Percentiles rank a stretch among this genome's conserved stretches.
Conservation (phyloP, 768 basidiomycete species). For the Amanita fuliginea region DNA sequence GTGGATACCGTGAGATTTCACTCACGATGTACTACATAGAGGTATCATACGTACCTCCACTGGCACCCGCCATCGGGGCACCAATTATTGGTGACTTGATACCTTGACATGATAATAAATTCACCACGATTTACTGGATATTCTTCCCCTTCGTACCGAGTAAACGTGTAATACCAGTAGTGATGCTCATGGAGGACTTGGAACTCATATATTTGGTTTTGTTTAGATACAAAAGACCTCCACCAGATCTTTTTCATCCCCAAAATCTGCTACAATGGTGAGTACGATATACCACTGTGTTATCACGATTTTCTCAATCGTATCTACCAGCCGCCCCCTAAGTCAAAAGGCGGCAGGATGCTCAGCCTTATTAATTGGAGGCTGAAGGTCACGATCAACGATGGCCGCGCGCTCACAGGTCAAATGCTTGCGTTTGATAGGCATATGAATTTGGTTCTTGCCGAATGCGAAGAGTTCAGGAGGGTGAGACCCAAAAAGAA, state of each 20-base stretch:
- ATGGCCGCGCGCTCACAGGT: constrained; percentile 89
- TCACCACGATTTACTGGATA: not conserved
- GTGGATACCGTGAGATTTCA: not conserved
- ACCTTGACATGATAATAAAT: constrained; percentile 21
- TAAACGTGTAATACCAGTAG: constrained; percentile 16
- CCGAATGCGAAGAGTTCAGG: constrained; percentile 97
- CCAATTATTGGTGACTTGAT: constrained; percentile 48
- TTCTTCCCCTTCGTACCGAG: constrained; percentile 27
- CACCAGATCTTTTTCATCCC: not conserved
- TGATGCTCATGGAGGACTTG: not conserved
- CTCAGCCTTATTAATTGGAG: constrained; percentile 95
- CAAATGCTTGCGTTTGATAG: constrained; percentile 99
- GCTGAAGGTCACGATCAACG: constrained; percentile 94
- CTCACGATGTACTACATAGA: too few relatives aligned
- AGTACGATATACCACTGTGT: constrained; percentile 8
- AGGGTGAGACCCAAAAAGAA: constrained; percentile 90
- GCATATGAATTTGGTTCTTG: constrained; percentile 98
- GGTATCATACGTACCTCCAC: constrained; percentile 41
- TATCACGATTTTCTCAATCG: not conserved
- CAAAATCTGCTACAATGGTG: constrained; percentile 44
- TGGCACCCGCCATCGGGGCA: constrained; percentile 64
- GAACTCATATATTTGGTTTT: not conserved
- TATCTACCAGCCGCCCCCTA: constrained; percentile 68
- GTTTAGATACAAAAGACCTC: not conserved
- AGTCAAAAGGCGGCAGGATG: constrained; percentile 98